Conservation (phyloP, 169 alveolate genomes). For the Plasmodium adleri region DNA sequence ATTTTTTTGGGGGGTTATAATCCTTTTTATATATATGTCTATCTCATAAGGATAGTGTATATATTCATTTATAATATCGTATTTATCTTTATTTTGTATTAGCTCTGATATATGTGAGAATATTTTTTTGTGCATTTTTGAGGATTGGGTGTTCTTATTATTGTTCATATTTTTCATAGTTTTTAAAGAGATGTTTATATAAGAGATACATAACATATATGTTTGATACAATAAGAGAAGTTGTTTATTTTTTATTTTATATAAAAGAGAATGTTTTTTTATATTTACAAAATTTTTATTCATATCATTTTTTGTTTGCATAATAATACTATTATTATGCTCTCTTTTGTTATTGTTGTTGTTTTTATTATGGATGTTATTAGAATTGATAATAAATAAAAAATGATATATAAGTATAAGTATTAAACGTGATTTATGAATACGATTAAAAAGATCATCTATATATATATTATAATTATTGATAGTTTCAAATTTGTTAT, state of each 20-base stretch:
- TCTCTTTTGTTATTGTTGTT: no score
- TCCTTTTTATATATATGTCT: conserved; percentile 36
- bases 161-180: conserved; percentile 31
- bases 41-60: conserved; percentile 58
- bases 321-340: no score
- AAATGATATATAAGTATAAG: no score
- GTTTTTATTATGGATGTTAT: no score
- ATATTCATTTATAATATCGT: conserved; percentile 38
- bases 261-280: not conserved
- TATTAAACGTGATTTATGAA: no score
- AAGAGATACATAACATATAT: conserved; percentile 10
- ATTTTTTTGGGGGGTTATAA: no score
- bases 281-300: not conserved
- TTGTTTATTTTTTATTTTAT: conserved; percentile 8
- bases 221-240: conserved; percentile 16
- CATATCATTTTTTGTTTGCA: not conserved
- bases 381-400: no score
- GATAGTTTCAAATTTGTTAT: no score
- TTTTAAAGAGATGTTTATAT: conserved; percentile 19
- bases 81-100: conserved; percentile 14
- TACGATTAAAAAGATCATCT: no score
- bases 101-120: conserved; percentile 17
- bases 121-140: conserved; percentile 54
- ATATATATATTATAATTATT: no score
- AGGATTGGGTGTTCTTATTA: conserved; percentile 19